phyloP scores from a whole-genome alignment of 225 moss, liverwort and hornwort species.

The Antitrichia curtipendula region DNA sequence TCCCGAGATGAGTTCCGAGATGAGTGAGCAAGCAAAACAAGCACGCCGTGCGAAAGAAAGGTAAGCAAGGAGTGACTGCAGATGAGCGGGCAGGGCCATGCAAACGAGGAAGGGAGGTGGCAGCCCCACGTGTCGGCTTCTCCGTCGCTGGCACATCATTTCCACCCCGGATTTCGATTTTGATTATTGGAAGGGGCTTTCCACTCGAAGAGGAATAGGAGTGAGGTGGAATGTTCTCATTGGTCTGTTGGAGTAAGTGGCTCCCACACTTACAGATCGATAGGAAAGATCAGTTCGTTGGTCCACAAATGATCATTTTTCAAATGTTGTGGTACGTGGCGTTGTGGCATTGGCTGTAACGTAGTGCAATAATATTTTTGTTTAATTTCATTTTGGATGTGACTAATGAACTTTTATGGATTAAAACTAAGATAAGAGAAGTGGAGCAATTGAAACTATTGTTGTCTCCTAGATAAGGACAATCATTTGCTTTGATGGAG shows the following conservation, averaged over 20 bases:
- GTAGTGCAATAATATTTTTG: not conserved
- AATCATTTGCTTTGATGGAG: not conserved
- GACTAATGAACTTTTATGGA: not conserved
- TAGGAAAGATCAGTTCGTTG: no score
- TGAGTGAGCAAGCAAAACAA: not conserved
- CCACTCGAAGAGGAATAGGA: not conserved
- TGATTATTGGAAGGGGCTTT: not conserved
- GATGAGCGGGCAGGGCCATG: not conserved
- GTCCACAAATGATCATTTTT: not conserved
- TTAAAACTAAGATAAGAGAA: not conserved
- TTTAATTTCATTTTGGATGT: not conserved
- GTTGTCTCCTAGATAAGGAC: not conserved
- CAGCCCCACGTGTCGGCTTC: slow-evolving; percentile 7
- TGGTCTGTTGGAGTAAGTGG: not conserved
- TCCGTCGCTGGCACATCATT: not conserved
- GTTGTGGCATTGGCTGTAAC: not conserved
- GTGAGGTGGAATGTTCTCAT: not conserved
- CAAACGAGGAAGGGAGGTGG: not conserved
- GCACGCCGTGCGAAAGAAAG: not conserved
- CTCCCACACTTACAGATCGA: not conserved
- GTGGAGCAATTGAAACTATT: not conserved
- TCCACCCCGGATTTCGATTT: not conserved
- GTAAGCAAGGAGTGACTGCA: not conserved
- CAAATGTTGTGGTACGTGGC: not conserved
- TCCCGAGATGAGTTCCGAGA: not conserved